phyloP scores from a whole-genome alignment of 2,329 filamentous ascomycete genomes.

The Pestalotiopsis sp. region DNA sequence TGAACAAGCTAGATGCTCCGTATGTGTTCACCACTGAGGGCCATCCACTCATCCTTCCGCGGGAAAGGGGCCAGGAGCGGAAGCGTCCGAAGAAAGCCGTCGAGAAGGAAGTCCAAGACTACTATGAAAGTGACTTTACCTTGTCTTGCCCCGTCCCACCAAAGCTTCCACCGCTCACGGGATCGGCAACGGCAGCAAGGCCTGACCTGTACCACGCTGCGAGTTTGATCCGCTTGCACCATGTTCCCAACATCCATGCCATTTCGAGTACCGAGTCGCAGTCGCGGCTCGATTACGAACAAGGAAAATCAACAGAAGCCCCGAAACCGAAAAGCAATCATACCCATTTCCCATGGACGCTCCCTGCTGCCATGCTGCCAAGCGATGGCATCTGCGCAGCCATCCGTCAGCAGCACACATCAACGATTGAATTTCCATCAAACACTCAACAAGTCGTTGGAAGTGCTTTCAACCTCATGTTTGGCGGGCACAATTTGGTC shows the following conservation, averaged over 20 bases:
- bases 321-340: constrained; percentile 68
- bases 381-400: constrained; percentile 75
- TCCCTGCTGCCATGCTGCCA: constrained; percentile 76
- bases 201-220: constrained; percentile 87
- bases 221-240: constrained; percentile 78
- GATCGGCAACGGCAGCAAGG: constrained; percentile 79
- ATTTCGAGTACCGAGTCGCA: neutral
- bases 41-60: constrained; percentile 85
- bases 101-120: constrained; percentile 30
- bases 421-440: constrained; percentile 66
- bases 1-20: constrained; percentile 84
- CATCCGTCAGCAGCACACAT: constrained; percentile 71
- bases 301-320: constrained; percentile 14
- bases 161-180: constrained; percentile 62
- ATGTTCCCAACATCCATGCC: constrained; percentile 68
- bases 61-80: constrained; percentile 33
- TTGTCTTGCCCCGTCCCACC: constrained; percentile 70
- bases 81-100: constrained; percentile 25
- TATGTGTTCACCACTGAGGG: constrained; percentile 97
- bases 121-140: constrained; percentile 49
- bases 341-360: constrained; percentile 90
- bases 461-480: constrained; percentile 47
- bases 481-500: constrained; percentile 50
- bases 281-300: constrained; percentile 15
- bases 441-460: constrained; percentile 43